Evolutionary conservation across 2,329 filamentous ascomycete species (phyloP), one percentile per base, ranked within the genome.

Genomic region (Fusarium bulbicola): DNA sequence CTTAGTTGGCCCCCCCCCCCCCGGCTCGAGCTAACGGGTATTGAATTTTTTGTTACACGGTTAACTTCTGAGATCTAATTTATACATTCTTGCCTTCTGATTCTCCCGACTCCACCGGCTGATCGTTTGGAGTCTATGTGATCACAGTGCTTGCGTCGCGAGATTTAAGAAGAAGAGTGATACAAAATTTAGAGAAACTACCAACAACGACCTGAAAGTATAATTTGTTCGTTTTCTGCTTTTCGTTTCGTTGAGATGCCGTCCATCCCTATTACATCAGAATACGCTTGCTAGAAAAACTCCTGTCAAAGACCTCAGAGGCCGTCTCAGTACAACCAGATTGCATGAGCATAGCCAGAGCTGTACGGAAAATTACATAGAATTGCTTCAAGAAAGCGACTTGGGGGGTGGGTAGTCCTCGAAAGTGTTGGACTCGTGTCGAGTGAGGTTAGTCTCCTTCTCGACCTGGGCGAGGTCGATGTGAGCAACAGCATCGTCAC

Each of bases 401-500:
- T 78, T 78, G 58, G 66, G 53, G 20, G 42, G 49, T 20, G 59
- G 46, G 34, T 65, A 57, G 34, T 64, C 46, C 26, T 66, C 59
- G 11, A 73, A 59, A 24, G 70, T 66, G 24, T 59, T 59, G 45
- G 76, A 75, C 59, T 80, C 79, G 6, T 79, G 71, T 26, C 78
- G 76, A 24, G 68, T 56, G 34, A 79, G 64, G 26, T 78, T 72
- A 11, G 79, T 77, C 75, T 89, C 87, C 81, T 89, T 89, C 74
- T 89, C 86, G 47, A 89, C 84, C 77, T 89, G 85, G 34, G 85
- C 81, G 49, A 90, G 80, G 77, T 89, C 85, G 68, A 90, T 84
- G 72, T 87, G 84, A 12, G 85, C 87, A 18, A 89, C 85, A 39
- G 87, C 84, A 26, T 90, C 87, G 34, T 90, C 87, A 43, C 90